Evolutionary conservation across 225 moss, liverwort and hornwort species (phyloP).

Genomic region (Anthoceros angustus): DNA sequence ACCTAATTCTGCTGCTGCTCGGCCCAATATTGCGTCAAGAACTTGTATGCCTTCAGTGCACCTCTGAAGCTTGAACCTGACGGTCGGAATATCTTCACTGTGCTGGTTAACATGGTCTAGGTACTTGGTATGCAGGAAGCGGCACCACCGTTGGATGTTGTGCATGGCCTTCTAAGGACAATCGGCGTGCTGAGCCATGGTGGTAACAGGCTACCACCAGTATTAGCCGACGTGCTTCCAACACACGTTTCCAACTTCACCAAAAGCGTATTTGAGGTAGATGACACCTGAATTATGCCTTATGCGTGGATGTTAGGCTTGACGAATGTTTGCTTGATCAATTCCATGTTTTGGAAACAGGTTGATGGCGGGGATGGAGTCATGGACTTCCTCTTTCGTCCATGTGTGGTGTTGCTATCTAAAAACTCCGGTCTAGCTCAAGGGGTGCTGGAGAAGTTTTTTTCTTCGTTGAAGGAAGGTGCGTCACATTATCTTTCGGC

Average conservation of each 20-base stretch:
- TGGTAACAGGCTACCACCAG: slow-evolving; percentile 38
- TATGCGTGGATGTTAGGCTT: background rate
- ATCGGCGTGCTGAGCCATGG: slow-evolving; percentile 41
- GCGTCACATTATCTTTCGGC: background rate
- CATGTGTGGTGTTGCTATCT: background rate
- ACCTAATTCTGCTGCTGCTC: slow-evolving; percentile 44
- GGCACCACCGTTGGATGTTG: slow-evolving; percentile 23
- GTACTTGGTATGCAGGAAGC: slow-evolving; percentile 26
- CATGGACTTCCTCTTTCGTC: background rate
- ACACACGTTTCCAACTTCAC: slow-evolving; percentile 46
- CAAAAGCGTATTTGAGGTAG: slow-evolving; percentile 34
- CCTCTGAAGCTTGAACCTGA: background rate
- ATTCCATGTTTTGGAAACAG: background rate
- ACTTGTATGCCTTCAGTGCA: slow-evolving; percentile 40
- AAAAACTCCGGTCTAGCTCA: background rate
- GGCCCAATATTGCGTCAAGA: slow-evolving; percentile 43
- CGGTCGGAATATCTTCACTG: background rate
- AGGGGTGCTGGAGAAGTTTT: background rate
- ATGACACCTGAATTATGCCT: background rate
- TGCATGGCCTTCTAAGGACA: slow-evolving; percentile 52
- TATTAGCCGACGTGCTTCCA: slow-evolving; percentile 36
- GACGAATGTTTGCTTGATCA: background rate
- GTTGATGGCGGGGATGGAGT: background rate
- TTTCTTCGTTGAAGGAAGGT: background rate
- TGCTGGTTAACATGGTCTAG: background rate